Evolutionary conservation across 345 rosid genomes (phyloP).

Genomic region (Linum usitatissimum): DNA sequence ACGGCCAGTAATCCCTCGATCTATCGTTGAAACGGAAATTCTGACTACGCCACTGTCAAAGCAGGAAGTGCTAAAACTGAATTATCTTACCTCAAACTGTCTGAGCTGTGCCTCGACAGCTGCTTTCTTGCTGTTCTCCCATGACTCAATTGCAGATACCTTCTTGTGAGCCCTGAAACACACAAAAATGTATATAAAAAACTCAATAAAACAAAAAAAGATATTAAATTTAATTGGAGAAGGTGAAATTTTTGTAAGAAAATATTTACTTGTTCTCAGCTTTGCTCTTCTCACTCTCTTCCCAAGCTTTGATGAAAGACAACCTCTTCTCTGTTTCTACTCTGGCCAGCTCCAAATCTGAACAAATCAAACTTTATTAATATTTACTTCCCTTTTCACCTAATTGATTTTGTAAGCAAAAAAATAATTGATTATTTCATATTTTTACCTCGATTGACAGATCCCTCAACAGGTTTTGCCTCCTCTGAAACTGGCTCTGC

Average conservation of each 20-base stretch:
- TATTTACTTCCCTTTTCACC: not conserved
- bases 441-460: conserved; percentile 43
- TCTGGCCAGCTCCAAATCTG: conserved; percentile 68
- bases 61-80: too few species aligned
- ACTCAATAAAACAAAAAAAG: not conserved
- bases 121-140: conserved; percentile 69
- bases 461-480: conserved; percentile 22
- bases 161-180: conserved; percentile 57
- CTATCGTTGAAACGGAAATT: too few species aligned
- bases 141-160: conserved; percentile 36
- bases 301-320: conserved; percentile 88
- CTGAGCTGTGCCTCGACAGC: conserved; percentile 52
- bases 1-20: too few species aligned
- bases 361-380: conserved; percentile 4
- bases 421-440: not conserved
- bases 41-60: too few species aligned
- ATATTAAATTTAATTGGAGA: not conserved
- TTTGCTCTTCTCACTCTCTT: conserved; percentile 86
- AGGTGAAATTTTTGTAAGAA: not conserved
- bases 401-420: not conserved
- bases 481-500: conserved; percentile 30
- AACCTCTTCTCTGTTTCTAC: conserved; percentile 66
- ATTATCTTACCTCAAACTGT: conserved; percentile 42
- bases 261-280: conserved; percentile 65
- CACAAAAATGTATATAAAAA: not conserved